Evolutionary conservation across 2,329 filamentous ascomycete species (phyloP).

Genomic region (Cordyceps militaris): DNA sequence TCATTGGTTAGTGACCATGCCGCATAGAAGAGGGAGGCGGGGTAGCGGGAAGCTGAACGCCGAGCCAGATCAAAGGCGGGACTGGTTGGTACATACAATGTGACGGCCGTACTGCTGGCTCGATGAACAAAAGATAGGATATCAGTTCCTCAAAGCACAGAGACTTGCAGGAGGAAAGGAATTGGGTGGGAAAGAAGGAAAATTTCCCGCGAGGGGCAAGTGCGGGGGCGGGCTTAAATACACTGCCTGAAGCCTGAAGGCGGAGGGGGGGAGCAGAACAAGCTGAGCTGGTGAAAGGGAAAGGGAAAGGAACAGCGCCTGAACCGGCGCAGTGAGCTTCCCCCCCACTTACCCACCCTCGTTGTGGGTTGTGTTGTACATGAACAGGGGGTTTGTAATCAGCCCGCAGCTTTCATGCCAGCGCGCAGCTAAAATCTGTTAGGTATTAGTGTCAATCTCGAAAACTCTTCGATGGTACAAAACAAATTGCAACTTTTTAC

Average conservation of each 20-base stretch:
- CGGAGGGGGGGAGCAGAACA: slow-evolving; percentile 11
- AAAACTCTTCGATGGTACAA: neutral
- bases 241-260: neutral
- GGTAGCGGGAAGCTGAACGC: neutral
- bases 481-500: neutral
- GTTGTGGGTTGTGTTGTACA: no score
- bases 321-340: neutral
- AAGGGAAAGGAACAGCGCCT: neutral
- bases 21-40: neutral
- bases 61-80: neutral
- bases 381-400: neutral
- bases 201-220: neutral
- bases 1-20: neutral
- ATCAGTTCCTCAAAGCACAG: slow-evolving; percentile 5
- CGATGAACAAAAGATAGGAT: slow-evolving; percentile 1
- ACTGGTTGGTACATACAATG: neutral
- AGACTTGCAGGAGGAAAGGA: neutral
- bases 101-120: slow-evolving; percentile 1
- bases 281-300: neutral
- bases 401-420: no score
- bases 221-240: slow-evolving; percentile 8
- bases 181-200: slow-evolving; percentile 3
- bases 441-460: no score
- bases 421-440: no score
- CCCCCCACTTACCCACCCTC: no score